A percentile compares a stretch with the other conserved stretches of the same genome.
These are phyloP conservation scores for Alternaria consortialis DNA, from an alignment of 2,329 filamentous ascomycete species.

Conservation along the genomic window DNA sequence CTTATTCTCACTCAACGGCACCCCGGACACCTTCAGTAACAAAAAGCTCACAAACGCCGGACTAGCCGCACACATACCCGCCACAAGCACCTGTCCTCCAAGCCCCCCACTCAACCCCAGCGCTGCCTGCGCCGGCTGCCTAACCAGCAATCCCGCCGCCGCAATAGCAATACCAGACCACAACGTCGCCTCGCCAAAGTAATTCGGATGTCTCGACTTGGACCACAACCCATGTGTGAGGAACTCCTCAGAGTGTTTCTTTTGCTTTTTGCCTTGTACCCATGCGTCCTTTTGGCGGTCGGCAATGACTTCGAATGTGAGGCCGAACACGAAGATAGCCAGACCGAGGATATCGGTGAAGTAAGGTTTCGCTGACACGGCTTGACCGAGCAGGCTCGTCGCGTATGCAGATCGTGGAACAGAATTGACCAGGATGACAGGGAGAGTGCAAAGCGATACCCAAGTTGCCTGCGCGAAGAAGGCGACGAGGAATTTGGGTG, in stretches of 20 bases:
- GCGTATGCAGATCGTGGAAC: constrained; percentile 63
- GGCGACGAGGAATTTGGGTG: constrained; percentile 63
- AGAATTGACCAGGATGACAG: constrained; percentile 70
- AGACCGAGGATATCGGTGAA: constrained; percentile 67
- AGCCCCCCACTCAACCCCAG: constrained; percentile 62
- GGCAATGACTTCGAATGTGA: constrained; percentile 68
- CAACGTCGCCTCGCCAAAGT: constrained; percentile 75
- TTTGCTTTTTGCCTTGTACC: constrained; percentile 68
- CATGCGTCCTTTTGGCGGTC: constrained; percentile 72
- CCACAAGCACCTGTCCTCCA: constrained; percentile 55
- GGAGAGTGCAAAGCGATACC: constrained; percentile 73
- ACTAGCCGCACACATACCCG: constrained; percentile 65
- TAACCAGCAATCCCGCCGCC: constrained; percentile 65
- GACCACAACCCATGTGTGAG: constrained; percentile 70
- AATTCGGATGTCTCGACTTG: constrained; percentile 71
- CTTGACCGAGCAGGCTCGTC: constrained; percentile 55
- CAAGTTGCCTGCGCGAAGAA: constrained; percentile 71
- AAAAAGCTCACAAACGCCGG: constrained; percentile 72
- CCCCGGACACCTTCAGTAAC: constrained; percentile 69
- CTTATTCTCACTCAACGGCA: constrained; percentile 73
- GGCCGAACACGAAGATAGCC: constrained; percentile 66
- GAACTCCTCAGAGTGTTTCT: constrained; percentile 73
- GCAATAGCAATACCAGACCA: constrained; percentile 73
- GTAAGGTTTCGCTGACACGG: constrained; percentile 51
- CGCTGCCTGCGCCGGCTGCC: constrained; percentile 63